Conservation (phyloP, 306 rosid species). For the Lathyrus tuberosus region DNA sequence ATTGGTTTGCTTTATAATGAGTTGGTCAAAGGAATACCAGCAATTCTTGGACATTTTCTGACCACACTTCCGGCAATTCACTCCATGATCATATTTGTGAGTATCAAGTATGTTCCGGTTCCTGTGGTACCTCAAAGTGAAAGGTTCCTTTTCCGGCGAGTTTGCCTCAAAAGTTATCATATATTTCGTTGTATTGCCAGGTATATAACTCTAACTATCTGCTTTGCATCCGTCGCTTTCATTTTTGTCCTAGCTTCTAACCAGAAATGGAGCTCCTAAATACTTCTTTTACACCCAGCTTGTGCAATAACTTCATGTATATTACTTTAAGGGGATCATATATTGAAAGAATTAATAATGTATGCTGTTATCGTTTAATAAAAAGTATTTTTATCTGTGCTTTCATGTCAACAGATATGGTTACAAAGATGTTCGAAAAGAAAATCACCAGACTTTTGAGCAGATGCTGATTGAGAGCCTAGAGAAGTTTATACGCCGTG, state of each 20-base stretch:
- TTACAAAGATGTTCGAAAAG: conserved; percentile 93
- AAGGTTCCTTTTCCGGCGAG: conserved; percentile 96
- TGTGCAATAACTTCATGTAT: conserved; percentile 21
- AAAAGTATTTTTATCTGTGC: conserved; percentile 21
- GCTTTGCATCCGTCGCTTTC: not conserved
- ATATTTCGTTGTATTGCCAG: conserved; percentile 98
- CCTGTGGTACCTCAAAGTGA: conserved; percentile 95
- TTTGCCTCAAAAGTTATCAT: conserved; percentile 87
- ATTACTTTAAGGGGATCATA: conserved; percentile 14
- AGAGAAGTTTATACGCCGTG: conserved; percentile 92
- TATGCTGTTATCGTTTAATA: conserved; percentile 8
- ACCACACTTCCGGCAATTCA: conserved; percentile 65
- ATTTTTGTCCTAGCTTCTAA: not conserved
- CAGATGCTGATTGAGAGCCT: conserved; percentile 95
- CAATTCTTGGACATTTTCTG: conserved; percentile 93
- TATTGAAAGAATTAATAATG: conserved; percentile 14
- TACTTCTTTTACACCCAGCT: conserved; percentile 24
- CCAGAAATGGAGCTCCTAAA: not conserved
- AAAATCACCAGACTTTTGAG: conserved; percentile 92
- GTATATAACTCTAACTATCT: conserved; percentile 36
- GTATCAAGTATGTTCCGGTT: conserved; percentile 91
- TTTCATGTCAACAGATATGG: conserved; percentile 71
- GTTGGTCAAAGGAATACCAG: conserved; percentile 96
- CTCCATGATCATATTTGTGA: conserved; percentile 93
- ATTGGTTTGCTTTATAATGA: conserved; percentile 95